Conservation (phyloP, 192 early-diverging fungal species). For the Coemansia sp. region DNA sequence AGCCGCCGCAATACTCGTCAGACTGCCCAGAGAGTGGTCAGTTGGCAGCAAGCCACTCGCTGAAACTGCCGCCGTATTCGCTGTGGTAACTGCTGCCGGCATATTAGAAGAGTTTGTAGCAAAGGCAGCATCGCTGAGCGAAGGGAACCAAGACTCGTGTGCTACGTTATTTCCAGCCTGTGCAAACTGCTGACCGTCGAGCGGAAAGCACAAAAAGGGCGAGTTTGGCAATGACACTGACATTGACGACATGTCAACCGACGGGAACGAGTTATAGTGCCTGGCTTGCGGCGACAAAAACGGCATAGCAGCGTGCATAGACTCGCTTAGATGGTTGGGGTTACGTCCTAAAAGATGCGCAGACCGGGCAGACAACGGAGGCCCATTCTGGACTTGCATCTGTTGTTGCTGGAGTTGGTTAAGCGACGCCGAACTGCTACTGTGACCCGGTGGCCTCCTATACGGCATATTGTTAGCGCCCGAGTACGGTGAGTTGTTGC, state of each 20-base stretch:
- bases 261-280: slow-evolving; percentile 13
- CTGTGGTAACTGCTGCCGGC: background rate
- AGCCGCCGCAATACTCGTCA: slow-evolving; percentile 15
- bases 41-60: background rate
- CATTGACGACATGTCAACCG: slow-evolving; percentile 31
- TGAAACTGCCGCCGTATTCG: background rate
- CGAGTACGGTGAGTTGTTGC: slow-evolving; percentile 21
- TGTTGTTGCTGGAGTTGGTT: slow-evolving; percentile 4
- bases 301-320: slow-evolving; percentile 9
- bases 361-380: background rate
- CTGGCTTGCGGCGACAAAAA: slow-evolving; percentile 42
- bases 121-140: slow-evolving; percentile 39
- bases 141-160: slow-evolving; percentile 36
- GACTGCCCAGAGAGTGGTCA: slow-evolving; percentile 6
- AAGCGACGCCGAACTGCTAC: slow-evolving; percentile 1
- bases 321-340: background rate
- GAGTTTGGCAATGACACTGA: slow-evolving; percentile 48
- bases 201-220: slow-evolving; percentile 30
- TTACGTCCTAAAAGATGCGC: background rate
- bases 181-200: slow-evolving; percentile 20
- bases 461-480: slow-evolving; percentile 12
- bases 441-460: slow-evolving; percentile 18
- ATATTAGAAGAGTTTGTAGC: slow-evolving; percentile 3
- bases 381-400: background rate
- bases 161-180: slow-evolving; percentile 12